Percentiles rank a stretch among this genome's conserved stretches.
These are phyloP conservation scores for Apiospora kogelbergensis DNA, from an alignment of 2,329 filamentous ascomycete genomes.

Conservation along the genomic window DNA sequence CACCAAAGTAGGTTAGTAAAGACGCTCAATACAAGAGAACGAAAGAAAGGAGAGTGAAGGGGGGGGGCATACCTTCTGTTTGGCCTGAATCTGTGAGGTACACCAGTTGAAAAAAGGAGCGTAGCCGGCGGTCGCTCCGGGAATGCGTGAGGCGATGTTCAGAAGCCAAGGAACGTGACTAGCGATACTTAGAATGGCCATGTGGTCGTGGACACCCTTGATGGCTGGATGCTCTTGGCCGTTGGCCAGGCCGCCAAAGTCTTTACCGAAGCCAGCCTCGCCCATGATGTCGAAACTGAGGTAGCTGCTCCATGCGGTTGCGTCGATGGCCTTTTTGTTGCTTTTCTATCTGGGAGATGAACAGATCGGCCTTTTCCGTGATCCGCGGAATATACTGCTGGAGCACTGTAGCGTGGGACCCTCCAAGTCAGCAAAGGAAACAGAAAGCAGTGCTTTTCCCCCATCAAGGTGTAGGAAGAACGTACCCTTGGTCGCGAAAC, in stretches of 20 bases:
- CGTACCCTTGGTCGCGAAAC: constrained; percentile 24
- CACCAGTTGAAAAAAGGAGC: constrained; percentile 31
- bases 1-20: neutral
- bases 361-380: constrained; percentile 9
- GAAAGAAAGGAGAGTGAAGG: neutral
- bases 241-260: constrained; percentile 23
- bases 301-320: constrained; percentile 23
- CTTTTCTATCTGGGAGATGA: constrained; percentile 17
- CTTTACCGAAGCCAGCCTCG: constrained; percentile 24
- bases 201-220: constrained; percentile 33
- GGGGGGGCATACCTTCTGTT: constrained; percentile 24
- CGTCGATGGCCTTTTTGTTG: constrained; percentile 17
- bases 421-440: neutral
- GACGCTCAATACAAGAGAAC: neutral
- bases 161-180: constrained; percentile 36
- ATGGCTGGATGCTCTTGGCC: constrained; percentile 31
- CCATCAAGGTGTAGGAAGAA: too few species aligned
- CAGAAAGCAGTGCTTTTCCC: too few species aligned
- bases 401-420: constrained; percentile 18
- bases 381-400: constrained; percentile 23
- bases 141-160: constrained; percentile 30
- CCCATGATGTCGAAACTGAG: constrained; percentile 29
- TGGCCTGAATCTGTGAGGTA: constrained; percentile 29
- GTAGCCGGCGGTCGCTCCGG: constrained; percentile 28
- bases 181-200: constrained; percentile 33